Evolutionary conservation across 2,329 filamentous ascomycete genomes (phyloP), one percentile per base, ranked within the genome.

Genomic region (Alternaria tenuissima): DNA sequence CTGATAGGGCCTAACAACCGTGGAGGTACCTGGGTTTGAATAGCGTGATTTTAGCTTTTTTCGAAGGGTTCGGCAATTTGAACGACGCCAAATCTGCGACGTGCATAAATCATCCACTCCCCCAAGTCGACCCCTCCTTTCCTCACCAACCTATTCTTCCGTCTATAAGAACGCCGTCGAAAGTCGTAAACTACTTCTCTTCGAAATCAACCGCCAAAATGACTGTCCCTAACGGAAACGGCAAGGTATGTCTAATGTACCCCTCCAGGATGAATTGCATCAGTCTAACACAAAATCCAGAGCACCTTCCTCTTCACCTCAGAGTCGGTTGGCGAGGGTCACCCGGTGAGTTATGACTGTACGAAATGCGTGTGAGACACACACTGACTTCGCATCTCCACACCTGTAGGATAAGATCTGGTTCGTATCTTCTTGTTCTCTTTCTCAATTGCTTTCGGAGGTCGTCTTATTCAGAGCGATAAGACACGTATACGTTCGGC

Each of bases 401-500:
- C 20, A 22, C 0, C 20, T 22, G 20, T 22, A 22, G 6, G 93
- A 96, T 83, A 97, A 97, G 91, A 97, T 97, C 80, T 92, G 91
- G 86, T 88, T 78, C 62, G 78, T 74, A 51, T 22, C 14, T 16
- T 5, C 22, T 39, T 43, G 14, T 52, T 14, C 18, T 36, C 28
- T 36, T 20, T 36, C 20, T 34, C 59, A 26, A 55, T 46, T 49
- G 55, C 26, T 34, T 16, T 3, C 3, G 12, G 26, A 4, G 16
- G 16, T 16, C 52, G 26, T 16, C 30, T 38, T 52, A 42, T n/a
- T 36, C 7, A 20, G 46, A 43, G 46, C 39, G 49, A 59, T 41
- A 55, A 44, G 59, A 30, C 57, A 39, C 34, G 34, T 38, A 38
- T 54, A 44, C 5, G 42, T 7, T 61, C 48, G 38, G 58, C 48